These are phyloP conservation scores for Neurospora hispaniola DNA, from an alignment of 495 filamentous ascomycete species.

Conservation along the genomic window DNA sequence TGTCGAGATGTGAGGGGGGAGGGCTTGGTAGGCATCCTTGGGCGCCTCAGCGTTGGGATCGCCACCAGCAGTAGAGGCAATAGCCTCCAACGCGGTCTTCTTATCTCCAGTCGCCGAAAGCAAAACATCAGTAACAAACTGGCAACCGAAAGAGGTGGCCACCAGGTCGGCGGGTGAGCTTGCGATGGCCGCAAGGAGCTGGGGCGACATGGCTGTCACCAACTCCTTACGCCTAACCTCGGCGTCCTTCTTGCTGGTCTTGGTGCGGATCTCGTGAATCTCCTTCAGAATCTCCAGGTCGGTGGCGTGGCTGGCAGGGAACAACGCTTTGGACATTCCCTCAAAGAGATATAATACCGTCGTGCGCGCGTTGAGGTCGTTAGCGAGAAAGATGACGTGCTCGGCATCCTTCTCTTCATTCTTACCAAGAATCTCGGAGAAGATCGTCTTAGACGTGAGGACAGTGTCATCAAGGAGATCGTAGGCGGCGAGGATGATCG, in stretches of 20 bases:
- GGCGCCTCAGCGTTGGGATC: slow-evolving; percentile 39
- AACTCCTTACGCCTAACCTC: slow-evolving; percentile 66
- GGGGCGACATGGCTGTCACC: slow-evolving; percentile 51
- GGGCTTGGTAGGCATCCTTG: slow-evolving; percentile 26
- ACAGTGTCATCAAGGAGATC: slow-evolving; percentile 93
- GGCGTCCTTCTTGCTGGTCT: slow-evolving; percentile 85
- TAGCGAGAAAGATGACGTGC: slow-evolving; percentile 52
- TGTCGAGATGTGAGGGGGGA: slow-evolving; percentile 41
- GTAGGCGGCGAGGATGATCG: slow-evolving; percentile 70
- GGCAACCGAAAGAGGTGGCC: slow-evolving; percentile 69
- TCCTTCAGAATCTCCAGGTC: slow-evolving; percentile 60
- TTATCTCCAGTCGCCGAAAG: slow-evolving; percentile 69
- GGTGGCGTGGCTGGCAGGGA: slow-evolving; percentile 44
- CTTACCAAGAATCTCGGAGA: slow-evolving; percentile 70
- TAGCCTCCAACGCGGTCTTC: slow-evolving; percentile 51
- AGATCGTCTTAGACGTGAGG: slow-evolving; percentile 71
- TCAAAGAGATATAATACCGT: slow-evolving; percentile 78
- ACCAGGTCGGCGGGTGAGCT: slow-evolving; percentile 55
- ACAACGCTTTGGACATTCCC: slow-evolving; percentile 57
- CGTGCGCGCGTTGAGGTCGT: slow-evolving; percentile 61
- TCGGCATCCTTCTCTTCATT: slow-evolving; percentile 39
- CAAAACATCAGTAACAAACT: slow-evolving; percentile 73
- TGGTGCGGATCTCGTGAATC: slow-evolving; percentile 61
- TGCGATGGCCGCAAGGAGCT: slow-evolving; percentile 61
- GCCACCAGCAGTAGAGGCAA: slow-evolving; percentile 58